Evolutionary conservation across 331 rosid species (phyloP).

Genomic region (Quercus lobata): DNA sequence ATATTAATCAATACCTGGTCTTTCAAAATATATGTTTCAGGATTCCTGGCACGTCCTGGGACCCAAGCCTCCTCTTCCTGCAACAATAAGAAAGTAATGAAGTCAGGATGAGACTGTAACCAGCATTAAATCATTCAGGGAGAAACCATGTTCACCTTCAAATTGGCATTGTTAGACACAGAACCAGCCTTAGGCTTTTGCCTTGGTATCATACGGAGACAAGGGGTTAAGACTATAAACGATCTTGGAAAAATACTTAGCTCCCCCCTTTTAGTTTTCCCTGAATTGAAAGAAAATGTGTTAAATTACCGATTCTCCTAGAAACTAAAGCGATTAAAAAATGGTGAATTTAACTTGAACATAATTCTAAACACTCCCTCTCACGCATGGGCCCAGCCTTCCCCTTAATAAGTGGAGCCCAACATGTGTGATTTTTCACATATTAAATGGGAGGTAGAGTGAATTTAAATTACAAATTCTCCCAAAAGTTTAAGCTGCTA

Average conservation of each 20-base stretch:
- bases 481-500: no score
- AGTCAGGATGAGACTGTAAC: conserved; percentile 7
- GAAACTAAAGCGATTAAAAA: no score
- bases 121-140: conserved; percentile 3
- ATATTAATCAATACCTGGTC: conserved; percentile 69
- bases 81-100: conserved; percentile 3
- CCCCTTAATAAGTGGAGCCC: no score
- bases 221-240: conserved; percentile 60
- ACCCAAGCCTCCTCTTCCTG: conserved; percentile 64
- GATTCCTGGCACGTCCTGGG: conserved; percentile 87
- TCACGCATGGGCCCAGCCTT: no score
- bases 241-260: conserved; percentile 84
- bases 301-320: no score
- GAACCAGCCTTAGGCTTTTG: conserved; percentile 62
- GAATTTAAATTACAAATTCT: no score
- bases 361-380: no score
- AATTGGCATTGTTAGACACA: conserved; percentile 36
- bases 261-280: conserved; percentile 95
- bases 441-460: no score
- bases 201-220: conserved; percentile 93
- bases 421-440: no score
- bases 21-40: conserved; percentile 66
- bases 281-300: conserved; percentile 24
- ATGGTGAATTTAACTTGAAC: no score
- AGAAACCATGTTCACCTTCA: conserved; percentile 33